These are phyloP conservation scores for Neurospora sublineolata DNA, from an alignment of 495 filamentous ascomycete species.

Conservation along the genomic window DNA sequence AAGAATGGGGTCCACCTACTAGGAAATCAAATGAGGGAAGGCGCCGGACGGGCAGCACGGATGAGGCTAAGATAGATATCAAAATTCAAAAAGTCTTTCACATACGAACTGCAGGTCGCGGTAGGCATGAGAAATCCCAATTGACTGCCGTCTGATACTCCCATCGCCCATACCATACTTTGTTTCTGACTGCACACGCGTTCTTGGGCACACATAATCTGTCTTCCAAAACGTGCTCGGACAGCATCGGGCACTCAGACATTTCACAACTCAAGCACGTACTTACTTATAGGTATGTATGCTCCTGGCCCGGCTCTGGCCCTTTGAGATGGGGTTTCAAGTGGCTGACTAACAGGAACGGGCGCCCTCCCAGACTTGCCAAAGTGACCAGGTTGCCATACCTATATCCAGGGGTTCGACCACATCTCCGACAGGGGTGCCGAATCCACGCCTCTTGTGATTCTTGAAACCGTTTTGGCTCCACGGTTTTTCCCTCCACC, in stretches of 20 bases:
- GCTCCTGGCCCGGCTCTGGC: neutral
- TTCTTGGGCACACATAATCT: neutral
- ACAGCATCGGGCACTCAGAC: neutral
- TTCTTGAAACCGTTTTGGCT: conserved; percentile 16
- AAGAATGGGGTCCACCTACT: neutral
- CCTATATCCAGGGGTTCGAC: conserved; percentile 8
- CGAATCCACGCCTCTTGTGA: conserved; percentile 2
- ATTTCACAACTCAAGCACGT: neutral
- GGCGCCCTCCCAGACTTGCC: neutral
- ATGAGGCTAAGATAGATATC: neutral
- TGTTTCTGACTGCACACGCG: neutral
- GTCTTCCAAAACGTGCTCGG: neutral
- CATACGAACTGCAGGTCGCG: neutral
- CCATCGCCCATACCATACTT: neutral
- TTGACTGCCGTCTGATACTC: neutral
- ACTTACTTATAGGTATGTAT: neutral
- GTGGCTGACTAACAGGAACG: neutral
- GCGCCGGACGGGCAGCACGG: neutral
- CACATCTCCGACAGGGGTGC: conserved; percentile 13
- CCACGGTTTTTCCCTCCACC: neutral
- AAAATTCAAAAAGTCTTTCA: neutral
- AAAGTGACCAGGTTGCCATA: neutral
- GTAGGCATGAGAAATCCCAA: neutral
- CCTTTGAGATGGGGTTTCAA: neutral
- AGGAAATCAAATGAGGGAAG: neutral